phyloP scores from a whole-genome alignment of 768 basidiomycete species.

The Dictyophora rubrovolvata region DNA sequence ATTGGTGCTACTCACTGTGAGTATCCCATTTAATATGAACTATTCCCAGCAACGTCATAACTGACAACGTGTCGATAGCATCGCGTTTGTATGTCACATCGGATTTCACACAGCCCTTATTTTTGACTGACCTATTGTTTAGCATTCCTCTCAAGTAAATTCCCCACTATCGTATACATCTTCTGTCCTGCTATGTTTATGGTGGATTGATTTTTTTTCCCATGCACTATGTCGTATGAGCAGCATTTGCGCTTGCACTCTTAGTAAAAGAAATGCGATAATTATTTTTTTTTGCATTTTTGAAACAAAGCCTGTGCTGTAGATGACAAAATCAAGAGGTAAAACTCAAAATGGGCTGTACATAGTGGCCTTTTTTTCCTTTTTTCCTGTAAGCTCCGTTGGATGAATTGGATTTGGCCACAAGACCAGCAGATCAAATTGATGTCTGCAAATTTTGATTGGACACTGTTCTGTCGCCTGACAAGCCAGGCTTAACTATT shows the following conservation, averaged over 20 bases:
- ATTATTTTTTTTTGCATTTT: background rate
- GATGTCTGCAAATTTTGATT: background rate
- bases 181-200: background rate
- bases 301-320: background rate
- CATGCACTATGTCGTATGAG: slow-evolving; percentile 8
- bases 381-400: background rate
- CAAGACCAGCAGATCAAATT: background rate
- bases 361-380: too few relatives aligned
- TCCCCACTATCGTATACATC: background rate
- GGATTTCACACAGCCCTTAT: background rate
- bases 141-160: slow-evolving; percentile 95
- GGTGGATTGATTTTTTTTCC: background rate
- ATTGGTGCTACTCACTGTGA: slow-evolving; percentile 87
- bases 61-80: slow-evolving; percentile 10
- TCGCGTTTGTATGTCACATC: slow-evolving; percentile 9
- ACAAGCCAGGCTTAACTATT: background rate
- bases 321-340: background rate
- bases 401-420: background rate
- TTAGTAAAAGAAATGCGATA: background rate
- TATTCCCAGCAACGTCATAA: background rate
- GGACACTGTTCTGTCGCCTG: background rate
- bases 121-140: slow-evolving; percentile 9
- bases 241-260: background rate
- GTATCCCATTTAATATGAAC: slow-evolving; percentile 20
- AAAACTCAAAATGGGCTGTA: too few relatives aligned